A percentile compares a stretch with the other conserved stretches of the same genome.
phyloP scores from a whole-genome alignment of 495 filamentous ascomycete species.

The Xylaria acuta region DNA sequence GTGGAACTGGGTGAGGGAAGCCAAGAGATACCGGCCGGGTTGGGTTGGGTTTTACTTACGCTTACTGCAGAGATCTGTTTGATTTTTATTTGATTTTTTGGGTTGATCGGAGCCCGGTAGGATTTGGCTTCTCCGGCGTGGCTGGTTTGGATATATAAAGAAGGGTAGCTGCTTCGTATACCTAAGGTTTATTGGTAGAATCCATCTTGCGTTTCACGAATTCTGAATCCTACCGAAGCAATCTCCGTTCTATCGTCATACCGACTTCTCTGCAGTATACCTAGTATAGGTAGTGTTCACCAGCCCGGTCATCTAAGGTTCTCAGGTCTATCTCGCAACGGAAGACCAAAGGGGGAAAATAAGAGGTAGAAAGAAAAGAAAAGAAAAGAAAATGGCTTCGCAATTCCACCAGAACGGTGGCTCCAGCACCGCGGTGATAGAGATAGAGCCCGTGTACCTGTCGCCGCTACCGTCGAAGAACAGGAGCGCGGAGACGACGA shows the following conservation, averaged over 20 bases:
- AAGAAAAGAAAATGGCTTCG: conserved; percentile 27
- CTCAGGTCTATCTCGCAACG: neutral
- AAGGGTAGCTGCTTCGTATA: neutral
- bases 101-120: neutral
- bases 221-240: neutral
- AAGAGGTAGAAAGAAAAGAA: neutral
- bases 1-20: neutral
- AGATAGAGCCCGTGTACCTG: conserved; percentile 32
- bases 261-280: no score
- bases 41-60: neutral
- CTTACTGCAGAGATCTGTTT: neutral
- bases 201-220: neutral
- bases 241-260: neutral
- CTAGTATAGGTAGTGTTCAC: neutral
- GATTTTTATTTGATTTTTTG: neutral
- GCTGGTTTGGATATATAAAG: neutral
- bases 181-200: neutral
- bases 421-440: conserved; percentile 37
- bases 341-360: no score
- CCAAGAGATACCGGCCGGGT: neutral
- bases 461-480: conserved; percentile 24
- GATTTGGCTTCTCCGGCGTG: conserved; percentile 1
- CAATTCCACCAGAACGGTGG: conserved; percentile 30
- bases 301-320: neutral
- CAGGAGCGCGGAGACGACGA: neutral